Base-by-base conservation (phyloP, 305 asterid species). In the Solanum hybrid region DNA sequence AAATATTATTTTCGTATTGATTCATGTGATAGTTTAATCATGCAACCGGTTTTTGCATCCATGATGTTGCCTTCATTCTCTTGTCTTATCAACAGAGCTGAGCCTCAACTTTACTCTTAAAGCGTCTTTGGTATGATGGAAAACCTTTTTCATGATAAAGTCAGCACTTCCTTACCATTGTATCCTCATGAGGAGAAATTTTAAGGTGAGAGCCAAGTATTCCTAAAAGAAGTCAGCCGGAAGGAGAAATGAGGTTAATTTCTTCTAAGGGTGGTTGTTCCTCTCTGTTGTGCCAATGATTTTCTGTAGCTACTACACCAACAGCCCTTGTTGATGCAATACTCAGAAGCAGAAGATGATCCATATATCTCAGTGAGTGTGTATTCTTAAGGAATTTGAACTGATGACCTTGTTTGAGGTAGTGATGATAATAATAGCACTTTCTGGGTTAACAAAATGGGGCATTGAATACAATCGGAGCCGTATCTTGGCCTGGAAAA, bases 401-500 rank as follows among this genome's bases (percentile, higher is more conserved):
- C 39, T 77, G 36, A 17, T 77, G 38, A 77, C 27, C 26, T 77
- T 77, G 37, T 2, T 32, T 77, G 82, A 77, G 41, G 82, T 32
- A 32, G 39, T 26, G 15, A 41, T 27, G 68, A 15, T 36, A 10
- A 22, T n/a, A 79, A 79, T 10, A 0, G 45, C 29, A 36, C 31
- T 36, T 79, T 79, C 85, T 41, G 87, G 83, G 73, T 61, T 29
- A 38, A 26, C 26, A 34, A 68, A 45, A 20, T 76, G 22, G 72
- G 75, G 4, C 9, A 51, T 51, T 15, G n/a, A 41, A 1, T 24
- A 41, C 26, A 13, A 29, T 10, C 38, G 17, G 37, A 27, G 17
- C 87, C 26, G 87, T 90, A 88, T 45, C 90, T 85, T 86, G 90
- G 33, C 90, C 11, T 37, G 26, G 87, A 20, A 80, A 39, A 38